These are phyloP conservation scores for Pseudognaphalium luteoalbum DNA, from an alignment of 129 eudicot genomes.

Conservation along the genomic window DNA sequence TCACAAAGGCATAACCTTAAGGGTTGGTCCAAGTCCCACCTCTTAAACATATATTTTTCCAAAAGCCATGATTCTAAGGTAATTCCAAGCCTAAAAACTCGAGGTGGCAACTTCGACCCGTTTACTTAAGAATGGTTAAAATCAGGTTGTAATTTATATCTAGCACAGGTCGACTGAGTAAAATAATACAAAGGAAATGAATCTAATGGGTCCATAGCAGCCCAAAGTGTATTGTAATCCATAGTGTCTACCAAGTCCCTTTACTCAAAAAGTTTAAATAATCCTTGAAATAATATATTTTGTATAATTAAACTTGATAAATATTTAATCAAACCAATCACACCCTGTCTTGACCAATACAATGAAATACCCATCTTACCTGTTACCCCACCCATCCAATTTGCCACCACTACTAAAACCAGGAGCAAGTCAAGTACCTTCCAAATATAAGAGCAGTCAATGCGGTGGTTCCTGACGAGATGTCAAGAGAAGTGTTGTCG, in stretches of 20 bases:
- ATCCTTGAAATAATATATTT: neutral
- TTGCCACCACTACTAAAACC: neutral
- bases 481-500: conserved; percentile 68
- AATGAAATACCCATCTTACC: neutral
- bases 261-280: neutral
- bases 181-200: neutral
- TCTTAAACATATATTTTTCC: neutral
- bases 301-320: neutral
- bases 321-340: neutral
- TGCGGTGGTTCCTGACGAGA: conserved; percentile 94
- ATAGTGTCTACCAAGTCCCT: neutral
- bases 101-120: neutral
- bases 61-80: neutral
- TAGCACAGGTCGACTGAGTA: neutral
- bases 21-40: neutral
- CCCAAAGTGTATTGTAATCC: neutral
- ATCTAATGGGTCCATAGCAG: neutral
- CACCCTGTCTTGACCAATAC: neutral
- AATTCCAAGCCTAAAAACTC: neutral
- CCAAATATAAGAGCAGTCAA: conserved; percentile 74
- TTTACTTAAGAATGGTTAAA: neutral
- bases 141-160: neutral
- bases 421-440: conserved; percentile 49
- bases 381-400: neutral
- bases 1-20: conserved; percentile 29